These are phyloP conservation scores for Porogramme epimiltina DNA, from an alignment of 1,284 basidiomycete species.

Conservation along the genomic window DNA sequence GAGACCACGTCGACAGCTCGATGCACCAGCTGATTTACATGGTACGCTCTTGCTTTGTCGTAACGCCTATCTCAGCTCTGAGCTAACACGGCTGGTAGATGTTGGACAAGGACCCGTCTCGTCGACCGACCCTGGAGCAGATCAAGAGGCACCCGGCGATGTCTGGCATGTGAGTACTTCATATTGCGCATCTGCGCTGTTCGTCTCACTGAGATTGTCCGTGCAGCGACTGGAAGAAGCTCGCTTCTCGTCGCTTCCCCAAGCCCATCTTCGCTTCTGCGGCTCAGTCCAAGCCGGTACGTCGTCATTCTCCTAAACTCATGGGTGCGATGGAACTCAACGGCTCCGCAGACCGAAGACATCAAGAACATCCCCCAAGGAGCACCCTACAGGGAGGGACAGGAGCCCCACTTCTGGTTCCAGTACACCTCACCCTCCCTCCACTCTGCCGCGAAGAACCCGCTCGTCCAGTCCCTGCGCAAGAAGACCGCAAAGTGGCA, in stretches of 20 bases:
- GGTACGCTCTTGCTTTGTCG: slow-evolving; percentile 3
- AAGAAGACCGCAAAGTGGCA: not conserved
- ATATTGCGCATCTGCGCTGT: not conserved
- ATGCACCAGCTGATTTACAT: slow-evolving; percentile 17
- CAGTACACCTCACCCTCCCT: slow-evolving; percentile 12
- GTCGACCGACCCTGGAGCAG: slow-evolving; percentile 20
- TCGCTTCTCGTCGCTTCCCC: slow-evolving; percentile 5
- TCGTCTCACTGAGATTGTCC: not conserved
- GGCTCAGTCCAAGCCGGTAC: slow-evolving; percentile 5
- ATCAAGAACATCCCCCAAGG: slow-evolving; percentile 1
- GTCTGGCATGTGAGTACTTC: slow-evolving; percentile 18
- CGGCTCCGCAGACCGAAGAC: slow-evolving; percentile 1
- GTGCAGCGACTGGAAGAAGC: slow-evolving; percentile 10
- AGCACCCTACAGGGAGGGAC: slow-evolving; percentile 6
- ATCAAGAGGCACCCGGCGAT: slow-evolving; percentile 29
- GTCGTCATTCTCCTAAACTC: not conserved
- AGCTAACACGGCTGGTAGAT: slow-evolving; percentile 15
- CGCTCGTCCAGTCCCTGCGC: not conserved
- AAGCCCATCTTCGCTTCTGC: not conserved
- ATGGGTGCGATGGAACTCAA: not conserved
- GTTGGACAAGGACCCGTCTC: slow-evolving; percentile 25
- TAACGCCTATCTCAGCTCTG: not conserved
- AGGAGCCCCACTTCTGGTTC: slow-evolving; percentile 15
- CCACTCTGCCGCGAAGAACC: too few species aligned
- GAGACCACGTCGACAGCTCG: slow-evolving; percentile 10